Percentiles rank a stretch among this genome's conserved stretches.
Evolutionary conservation across 352 stramenopile species (phyloP).

Genomic region (Phytophthora fragariae): DNA sequence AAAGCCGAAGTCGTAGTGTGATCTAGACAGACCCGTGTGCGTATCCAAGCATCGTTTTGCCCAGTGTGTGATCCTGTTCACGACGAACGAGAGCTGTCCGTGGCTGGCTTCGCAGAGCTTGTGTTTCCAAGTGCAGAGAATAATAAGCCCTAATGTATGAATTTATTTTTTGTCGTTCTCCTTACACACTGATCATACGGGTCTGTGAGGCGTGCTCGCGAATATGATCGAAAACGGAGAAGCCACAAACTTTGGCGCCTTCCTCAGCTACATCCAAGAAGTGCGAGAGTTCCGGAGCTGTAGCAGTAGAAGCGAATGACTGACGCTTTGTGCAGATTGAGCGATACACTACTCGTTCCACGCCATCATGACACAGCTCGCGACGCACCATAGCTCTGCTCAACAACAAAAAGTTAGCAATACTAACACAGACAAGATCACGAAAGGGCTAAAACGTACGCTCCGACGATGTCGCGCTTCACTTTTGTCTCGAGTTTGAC

Average conservation of each 20-base stretch:
- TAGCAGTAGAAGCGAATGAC: slow-evolving; percentile 29
- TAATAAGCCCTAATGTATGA: slow-evolving; percentile 32
- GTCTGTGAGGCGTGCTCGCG: slow-evolving; percentile 26
- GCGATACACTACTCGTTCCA: slow-evolving; percentile 42
- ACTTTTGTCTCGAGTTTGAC: slow-evolving; percentile 30
- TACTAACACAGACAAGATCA: neutral
- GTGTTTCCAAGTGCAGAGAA: slow-evolving; percentile 16
- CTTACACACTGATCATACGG: slow-evolving; percentile 21
- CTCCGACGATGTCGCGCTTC: slow-evolving; percentile 44
- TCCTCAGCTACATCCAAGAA: slow-evolving; percentile 39
- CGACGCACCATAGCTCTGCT: slow-evolving; percentile 43
- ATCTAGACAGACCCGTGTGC: slow-evolving; percentile 5
- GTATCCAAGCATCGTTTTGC: neutral
- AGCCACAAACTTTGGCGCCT: slow-evolving; percentile 47
- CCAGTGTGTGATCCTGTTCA: neutral
- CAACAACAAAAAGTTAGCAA: slow-evolving; percentile 12
- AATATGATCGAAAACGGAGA: slow-evolving; percentile 56
- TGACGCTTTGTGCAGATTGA: slow-evolving; percentile 46
- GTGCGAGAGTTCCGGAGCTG: slow-evolving; percentile 24
- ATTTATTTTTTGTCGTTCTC: slow-evolving; percentile 19
- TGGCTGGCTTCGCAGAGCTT: neutral
- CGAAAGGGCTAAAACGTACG: slow-evolving; percentile 35
- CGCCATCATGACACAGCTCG: slow-evolving; percentile 42
- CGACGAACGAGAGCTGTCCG: neutral
- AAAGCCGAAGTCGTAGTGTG: slow-evolving; percentile 41